Base-by-base conservation (phyloP, 768 basidiomycete genomes). In the Leucogyrophana mollusca region DNA sequence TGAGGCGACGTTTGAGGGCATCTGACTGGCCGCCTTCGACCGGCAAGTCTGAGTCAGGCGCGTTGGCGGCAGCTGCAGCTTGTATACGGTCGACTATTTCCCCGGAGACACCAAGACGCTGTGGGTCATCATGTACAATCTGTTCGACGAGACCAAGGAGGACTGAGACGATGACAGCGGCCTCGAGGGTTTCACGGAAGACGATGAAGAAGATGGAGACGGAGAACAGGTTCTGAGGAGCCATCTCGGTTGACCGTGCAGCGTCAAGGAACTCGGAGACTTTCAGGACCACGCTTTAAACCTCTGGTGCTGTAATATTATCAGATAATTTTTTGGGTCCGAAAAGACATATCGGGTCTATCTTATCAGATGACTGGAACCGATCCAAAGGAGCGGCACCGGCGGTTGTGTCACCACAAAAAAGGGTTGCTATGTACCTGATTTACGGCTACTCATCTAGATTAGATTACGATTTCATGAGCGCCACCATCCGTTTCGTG, bases 131-230 rank as follows among this genome's bases (percentile, higher is more conserved):
- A 40, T 73, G 62, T 4, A 88, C 77, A 52, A 94, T 81, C 54
- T 94, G 92, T 58, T 95, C 83, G n/a, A 90, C 88, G 50, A 97
- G 83, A 53, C 89, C 83, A 43, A 95, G 85, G 39, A 98, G 80
- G 47, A 95, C 91, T 5, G 91, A 89, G 63, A 96, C 70, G 75
- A 98, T 91, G 72, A 97, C 87, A 34, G 82, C 83, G 4, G 92
- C 89, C 73, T 96, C 94, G 52, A 96, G 78, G 4, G 91, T 88
- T 78, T 96, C 94, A 61, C 94, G 82, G 66, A 95, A 93, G 70
- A 94, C 83, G 70, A 96, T 93, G 78, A 97, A 93, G 75, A 94
- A 96, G 56, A 97, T 92, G 59, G 92, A 83, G 46, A 94, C 78
- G 47, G 88, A 90, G 70, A 96, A 96, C 45, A 94, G 70, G 59